Conservation (phyloP, 176 grass and related monocot species). For the Chrysopogon serrulatus region DNA sequence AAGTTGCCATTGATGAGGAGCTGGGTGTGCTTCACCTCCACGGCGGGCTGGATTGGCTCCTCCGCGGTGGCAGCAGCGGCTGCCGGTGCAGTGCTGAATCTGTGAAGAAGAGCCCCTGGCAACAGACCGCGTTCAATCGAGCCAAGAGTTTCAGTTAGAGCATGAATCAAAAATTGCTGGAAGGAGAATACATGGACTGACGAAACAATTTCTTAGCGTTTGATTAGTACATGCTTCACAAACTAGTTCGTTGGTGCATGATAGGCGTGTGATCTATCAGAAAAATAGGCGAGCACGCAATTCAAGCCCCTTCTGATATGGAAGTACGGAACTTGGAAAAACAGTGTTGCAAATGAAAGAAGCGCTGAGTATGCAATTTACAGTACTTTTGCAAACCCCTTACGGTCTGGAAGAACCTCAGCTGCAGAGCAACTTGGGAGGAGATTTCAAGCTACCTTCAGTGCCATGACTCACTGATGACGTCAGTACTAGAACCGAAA, state of each 20-base stretch:
- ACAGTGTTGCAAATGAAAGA: not conserved
- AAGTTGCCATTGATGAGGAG: conserved; percentile 89
- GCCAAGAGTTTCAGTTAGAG: not conserved
- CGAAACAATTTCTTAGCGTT: not conserved
- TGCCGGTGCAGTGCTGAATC: conserved; percentile 49
- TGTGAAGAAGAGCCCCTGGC: conserved; percentile 31
- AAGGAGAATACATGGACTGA: not conserved
- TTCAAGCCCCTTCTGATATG: not conserved
- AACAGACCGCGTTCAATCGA: not conserved
- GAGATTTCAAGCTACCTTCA: conserved; percentile 9
- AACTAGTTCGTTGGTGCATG: not conserved
- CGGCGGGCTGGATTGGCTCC: conserved; percentile 57
- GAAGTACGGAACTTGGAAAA: not conserved
- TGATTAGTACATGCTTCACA: not conserved
- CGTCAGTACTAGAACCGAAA: not conserved
- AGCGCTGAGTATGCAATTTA: not conserved
- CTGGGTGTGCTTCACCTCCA: conserved; percentile 75
- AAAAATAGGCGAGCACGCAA: not conserved
- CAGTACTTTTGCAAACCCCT: not conserved
- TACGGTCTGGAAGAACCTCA: not conserved
- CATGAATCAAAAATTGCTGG: not conserved
- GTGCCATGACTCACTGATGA: not conserved
- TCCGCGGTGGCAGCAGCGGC: conserved; percentile 24
- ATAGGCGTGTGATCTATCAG: not conserved
- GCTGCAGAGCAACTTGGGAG: not conserved